Base-by-base conservation (phyloP, 192 early-diverging fungal species). In the Dispira parvispora region DNA sequence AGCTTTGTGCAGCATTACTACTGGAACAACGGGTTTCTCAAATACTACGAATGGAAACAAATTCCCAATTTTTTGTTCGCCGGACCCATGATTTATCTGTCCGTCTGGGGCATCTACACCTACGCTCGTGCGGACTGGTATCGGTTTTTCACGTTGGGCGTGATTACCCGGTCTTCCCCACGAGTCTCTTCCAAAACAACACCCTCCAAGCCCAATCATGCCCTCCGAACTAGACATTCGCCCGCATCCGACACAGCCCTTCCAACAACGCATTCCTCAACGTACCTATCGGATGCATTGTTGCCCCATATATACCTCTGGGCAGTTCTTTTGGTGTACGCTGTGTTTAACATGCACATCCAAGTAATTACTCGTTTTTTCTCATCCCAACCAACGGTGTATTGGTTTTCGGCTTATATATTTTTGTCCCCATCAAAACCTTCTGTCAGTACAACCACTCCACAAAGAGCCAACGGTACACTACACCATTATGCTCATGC, bases 21-120 rank as follows among this genome's bases (percentile, higher is more conserved):
- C 69, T 96, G 92, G 90, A 83, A 92, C 68, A 75, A 80, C 62
- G 93, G 93, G 4, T 89, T 96, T 67, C 65, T 96, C 25, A 64
- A 73, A 0, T 96, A 96, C 72, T 96, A 83, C 63, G 78, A 86
- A 27, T 38, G 81, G 11, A 78, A 84, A 58, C 88, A 96, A 68
- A 74, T 92, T n/a, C 91, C 91, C 8, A 94, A 94, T 73, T 96
- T 96, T 76, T 64, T 88, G 14, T 73, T 96, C 25, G 90, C 90
- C 0, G 67, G 77, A 20, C 93, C 93, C 8, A 88, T 92, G 74
- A 75, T 87, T 42, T 46, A 64, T 0, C 71, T 91, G 9, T 84
- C 84, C n/a, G 45, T 74, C 0, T 66, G 65, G 38, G 88, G 85
- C 0, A 71, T 96, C 42, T 65, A 50, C 32, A 63, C 64, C 6